Conservation (phyloP, 2,329 filamentous ascomycete species). For the Penicillium concentricum region DNA sequence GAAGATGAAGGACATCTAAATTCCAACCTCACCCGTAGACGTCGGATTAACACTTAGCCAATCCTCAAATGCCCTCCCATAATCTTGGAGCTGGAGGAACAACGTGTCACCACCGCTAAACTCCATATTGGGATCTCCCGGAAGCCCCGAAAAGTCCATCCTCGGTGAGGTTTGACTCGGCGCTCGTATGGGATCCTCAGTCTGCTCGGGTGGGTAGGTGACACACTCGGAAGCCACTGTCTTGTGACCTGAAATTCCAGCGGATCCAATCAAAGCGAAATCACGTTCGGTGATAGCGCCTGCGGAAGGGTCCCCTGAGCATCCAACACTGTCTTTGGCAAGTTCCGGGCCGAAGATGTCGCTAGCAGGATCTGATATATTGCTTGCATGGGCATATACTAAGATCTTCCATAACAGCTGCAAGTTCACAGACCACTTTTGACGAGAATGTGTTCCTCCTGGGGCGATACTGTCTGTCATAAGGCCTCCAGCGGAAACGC, state of each 20-base stretch:
- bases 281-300: conserved; percentile 27
- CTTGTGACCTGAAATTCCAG: conserved; percentile 41
- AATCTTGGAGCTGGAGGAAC: conserved; percentile 38
- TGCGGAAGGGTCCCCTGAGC: conserved; percentile 1
- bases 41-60: conserved; percentile 31
- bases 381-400: conserved; percentile 38
- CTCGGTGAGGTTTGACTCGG: conserved; percentile 6
- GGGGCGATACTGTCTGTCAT: conserved; percentile 1
- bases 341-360: conserved; percentile 23
- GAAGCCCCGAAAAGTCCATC: conserved; percentile 6
- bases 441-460: conserved; percentile 1
- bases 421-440: conserved; percentile 35
- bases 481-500: conserved; percentile 27
- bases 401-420: conserved; percentile 40
- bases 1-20: neutral
- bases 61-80: conserved; percentile 37
- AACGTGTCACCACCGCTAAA: conserved; percentile 23
- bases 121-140: conserved; percentile 7
- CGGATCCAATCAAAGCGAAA: conserved; percentile 40
- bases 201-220: conserved; percentile 36
- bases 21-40: neutral
- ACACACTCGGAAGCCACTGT: conserved; percentile 37
- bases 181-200: conserved; percentile 9
- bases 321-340: conserved; percentile 14
- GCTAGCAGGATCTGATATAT: conserved; percentile 10